Evolutionary conservation across 495 filamentous ascomycete genomes (phyloP), one percentile per base, ranked within the genome.

Genomic region (Niebla homalea): DNA sequence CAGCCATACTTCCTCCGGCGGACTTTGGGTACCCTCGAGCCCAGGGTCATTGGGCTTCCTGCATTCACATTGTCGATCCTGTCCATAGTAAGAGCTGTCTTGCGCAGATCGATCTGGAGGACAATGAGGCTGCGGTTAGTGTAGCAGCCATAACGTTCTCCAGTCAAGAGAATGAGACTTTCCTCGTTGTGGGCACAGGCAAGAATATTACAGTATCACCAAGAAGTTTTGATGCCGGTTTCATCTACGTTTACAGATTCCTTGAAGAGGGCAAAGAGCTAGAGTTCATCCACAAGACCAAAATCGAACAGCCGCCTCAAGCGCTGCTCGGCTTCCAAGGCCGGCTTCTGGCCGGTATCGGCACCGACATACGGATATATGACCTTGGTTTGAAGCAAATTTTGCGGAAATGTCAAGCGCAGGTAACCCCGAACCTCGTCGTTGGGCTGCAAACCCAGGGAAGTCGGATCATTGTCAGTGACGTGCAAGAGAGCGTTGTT

Each of bases 251-350:
- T 43, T 99, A 95, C 66, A 80, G 88, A 35, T 89, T 97, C 70
- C 77, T 84, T 22, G 82, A 89, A 26, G 79, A 89, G 55, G 93
- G 93, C 41, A 78, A 77, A 53, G 79, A 84, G 49, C 74, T 99
- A 21, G 89, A 95, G 58, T 90, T 96, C 53, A 89, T 94, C 51
- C 93, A 97, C 68, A 96, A 96, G 65, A 97, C 93, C 6, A 85
- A 84, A 57, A 74, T 94, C 14, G 86, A 93, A 50, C 79, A 87
- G 47, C 89, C 89, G 1, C 89, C 93, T 1, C 80, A 88, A 54
- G 93, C 93, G 18, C 73, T 99, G 5, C 77, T 90, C 23, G 78
- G 78, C 16, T 99, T 97, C 71, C 90, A 99, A 66, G 93, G 93
- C 11, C 81, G 86, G 46, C 73, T 99, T 5, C 68, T 90, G 7